Base-by-base conservation (phyloP, 2,329 filamentous ascomycete species). In the Ambrosiella beaveri region DNA sequence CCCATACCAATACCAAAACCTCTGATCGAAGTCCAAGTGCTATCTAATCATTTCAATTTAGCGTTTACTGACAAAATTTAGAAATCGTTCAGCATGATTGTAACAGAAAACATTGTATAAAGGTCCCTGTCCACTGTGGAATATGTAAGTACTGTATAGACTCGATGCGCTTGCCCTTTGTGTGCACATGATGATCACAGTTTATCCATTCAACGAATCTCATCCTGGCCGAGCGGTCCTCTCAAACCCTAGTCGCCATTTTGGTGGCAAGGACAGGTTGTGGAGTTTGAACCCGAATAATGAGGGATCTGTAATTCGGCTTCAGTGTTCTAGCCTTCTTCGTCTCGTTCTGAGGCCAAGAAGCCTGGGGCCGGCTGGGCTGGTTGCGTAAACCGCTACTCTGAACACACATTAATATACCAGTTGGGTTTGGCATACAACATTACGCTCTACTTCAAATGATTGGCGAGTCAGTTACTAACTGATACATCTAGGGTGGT, bases 121-220 rank as follows among this genome's bases (percentile, higher is more conserved):
- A 27, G 3, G 27, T 27, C 5, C 27, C 27, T 27, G 27, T 27
- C 5, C 27, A 27, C 27, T 27, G 27, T 27, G 27, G 27, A 27
- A 51, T 11, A 11, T 51, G 47, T 51, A 51, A 51, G 47, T 51
- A 51, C 9, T 27, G 12, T 36, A 36, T 19, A 2, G 8, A 7
- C 15, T 8, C 19, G 9, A 35, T 36, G 3, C 27, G 36, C 19
- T 35, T 27, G 17, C 17, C 47, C 47, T 12, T 11, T 13, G 12
- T 51, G 50, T 59, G 54, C 54, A 61, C 60, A 67, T 71, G 69
- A 72, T 72, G 69, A 72, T 62, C 68, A 68, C 72, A 81, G 82
- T 81, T 81, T 82, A 85, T 85, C 82, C 82, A 85, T 85, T 85
- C 82, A 78, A 83, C 80, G 76, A 85, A 74, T 69, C 13, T 76